Conservation (phyloP, 1,284 basidiomycete species). For the Trichosporon faecale region DNA sequence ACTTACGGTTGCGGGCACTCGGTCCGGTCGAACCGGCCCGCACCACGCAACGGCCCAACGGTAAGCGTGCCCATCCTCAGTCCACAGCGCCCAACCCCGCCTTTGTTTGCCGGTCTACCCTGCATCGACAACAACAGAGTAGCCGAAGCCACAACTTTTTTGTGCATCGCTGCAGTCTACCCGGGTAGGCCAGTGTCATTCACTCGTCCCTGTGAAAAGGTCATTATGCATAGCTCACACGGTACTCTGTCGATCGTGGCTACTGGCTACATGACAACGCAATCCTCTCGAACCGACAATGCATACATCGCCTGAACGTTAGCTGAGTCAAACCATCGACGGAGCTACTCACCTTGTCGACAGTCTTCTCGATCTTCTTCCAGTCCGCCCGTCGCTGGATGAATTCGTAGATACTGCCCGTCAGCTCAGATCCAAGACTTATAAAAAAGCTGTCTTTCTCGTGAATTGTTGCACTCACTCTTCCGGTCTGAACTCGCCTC, state of each 20-base stretch:
- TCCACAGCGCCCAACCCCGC: neutral
- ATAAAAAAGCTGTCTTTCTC: neutral
- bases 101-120: neutral
- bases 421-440: conserved; percentile 1
- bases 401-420: conserved; percentile 78
- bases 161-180: no score
- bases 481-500: conserved; percentile 87
- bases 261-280: conserved; percentile 57
- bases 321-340: neutral
- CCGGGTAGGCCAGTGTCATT: neutral
- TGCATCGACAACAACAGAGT: neutral
- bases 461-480: no score
- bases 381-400: conserved; percentile 88
- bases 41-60: neutral
- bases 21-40: neutral
- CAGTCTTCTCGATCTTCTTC: conserved; percentile 93
- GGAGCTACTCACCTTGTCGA: conserved; percentile 70
- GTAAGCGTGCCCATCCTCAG: neutral
- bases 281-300: conserved; percentile 85
- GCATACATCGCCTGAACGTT: conserved; percentile 67
- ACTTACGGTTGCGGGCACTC: neutral
- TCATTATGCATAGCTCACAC: neutral
- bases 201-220: neutral
- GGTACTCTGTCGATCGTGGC: neutral
- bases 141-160: neutral